Evolutionary conservation across 2,329 filamentous ascomycete genomes (phyloP), one percentile per base, ranked within the genome.

Genomic region (Colletotrichum lentis): DNA sequence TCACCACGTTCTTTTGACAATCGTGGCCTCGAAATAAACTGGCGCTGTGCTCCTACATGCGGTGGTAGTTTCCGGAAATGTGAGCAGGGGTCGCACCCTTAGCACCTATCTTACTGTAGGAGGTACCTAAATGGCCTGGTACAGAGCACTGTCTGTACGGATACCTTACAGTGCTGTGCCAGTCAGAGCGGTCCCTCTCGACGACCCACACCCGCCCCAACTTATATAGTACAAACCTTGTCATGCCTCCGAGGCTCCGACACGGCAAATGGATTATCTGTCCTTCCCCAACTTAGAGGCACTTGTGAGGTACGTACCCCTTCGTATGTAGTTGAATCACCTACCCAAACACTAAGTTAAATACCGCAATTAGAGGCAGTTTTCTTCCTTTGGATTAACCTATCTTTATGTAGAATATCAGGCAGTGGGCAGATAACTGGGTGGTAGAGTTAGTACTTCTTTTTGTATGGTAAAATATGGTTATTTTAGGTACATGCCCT

Each of bases 21-120:
- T 77, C 76, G 77, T 78, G 77, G 77, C 77, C 77, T 78, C 75
- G 71, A 77, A 76, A 76, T 72, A 67, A 71, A 69, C 46, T 49
- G 44, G 56, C 14, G 46, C 56, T 66, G 20, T 41, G 41, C 20
- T 41, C 31, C 31, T 35, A 35, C 31, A 31, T 50, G 50, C 62
- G 22, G 53, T 64, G 47, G 41, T 64, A 61, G 44, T 44, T 53
- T 54, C 18, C 37, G 35, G 47, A 44, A 43, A 39, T 5, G 27
- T 12, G 24, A 20, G 27, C 59, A 49, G 50, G 59, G 37, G 50
- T 55, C 37, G n/a, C 22, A 20, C 46, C 31, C 31, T 18, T 31
- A 61, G 44, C 59, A 58, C 62, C 37, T 49, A 14, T 18, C 47
- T n/a, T 5, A 16, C 47, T 50, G 2, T 35, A 7, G 8, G 31